Evolutionary conservation across 305 asterid genomes (phyloP), one percentile per base, ranked within the genome.

Genomic region (Rubia balearica): DNA sequence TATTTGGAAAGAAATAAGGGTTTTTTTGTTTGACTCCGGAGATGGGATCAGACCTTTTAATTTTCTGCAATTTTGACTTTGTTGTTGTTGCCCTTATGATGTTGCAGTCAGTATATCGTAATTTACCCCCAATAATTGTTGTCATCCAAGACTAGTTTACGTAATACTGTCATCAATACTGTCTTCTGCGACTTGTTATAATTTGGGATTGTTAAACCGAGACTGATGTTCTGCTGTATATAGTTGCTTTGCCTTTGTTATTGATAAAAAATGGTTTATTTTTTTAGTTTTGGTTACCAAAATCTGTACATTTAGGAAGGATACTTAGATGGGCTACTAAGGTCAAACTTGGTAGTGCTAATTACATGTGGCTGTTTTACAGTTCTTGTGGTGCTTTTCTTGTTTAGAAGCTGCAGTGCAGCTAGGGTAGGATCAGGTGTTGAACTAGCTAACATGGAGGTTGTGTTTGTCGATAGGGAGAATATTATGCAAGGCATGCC

Each of bases 21-120:
- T 42, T 75, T 57, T 49, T 75, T 36, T 53, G 67, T 56, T 63
- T 45, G 71, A 65, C 45, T 63, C 36, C 51, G 5, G 68, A 27
- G 78, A 33, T 75, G 74, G 65, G 69, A 65, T 65, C 69, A 30
- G 22, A 22, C 65, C 40, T 40, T 63, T 57, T 24, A 14, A 27
- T 30, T 64, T 33, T 48, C 42, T 65, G 36, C 33, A 55, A 75
- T 75, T 75, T 75, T 70, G 75, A 64, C 60, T 5, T 3, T 70
- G 67, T 75, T 71, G 46, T 3, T 70, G 61, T 75, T 61, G 61
- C 45, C 67, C 57, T 70, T 70, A 70, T 57, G 73, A 6, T 70
- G 43, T 68, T 68, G 48, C 77, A 61, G 48, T 61, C 69, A 68
- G 41, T 68, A 68, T 61, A 24, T 61, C 42, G 6, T 74, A 60